Conservation (phyloP, 2,329 filamentous ascomycete species). For the Botrytis deweyae region DNA sequence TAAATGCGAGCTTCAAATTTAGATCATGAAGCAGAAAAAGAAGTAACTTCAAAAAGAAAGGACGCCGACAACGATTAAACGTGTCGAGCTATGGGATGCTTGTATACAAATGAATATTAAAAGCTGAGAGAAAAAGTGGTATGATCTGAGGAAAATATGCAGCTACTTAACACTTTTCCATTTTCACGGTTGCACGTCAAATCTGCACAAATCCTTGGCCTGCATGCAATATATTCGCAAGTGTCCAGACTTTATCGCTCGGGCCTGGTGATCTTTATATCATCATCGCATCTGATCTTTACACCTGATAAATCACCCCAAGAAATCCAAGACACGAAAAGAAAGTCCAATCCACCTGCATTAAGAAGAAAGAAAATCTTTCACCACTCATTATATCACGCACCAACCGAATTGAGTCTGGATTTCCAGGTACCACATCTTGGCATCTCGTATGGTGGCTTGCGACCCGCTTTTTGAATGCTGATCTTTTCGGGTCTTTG, state of each 20-base stretch:
- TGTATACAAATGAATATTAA: not conserved
- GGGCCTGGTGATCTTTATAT: not conserved
- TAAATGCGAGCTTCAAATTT: not conserved
- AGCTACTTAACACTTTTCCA: slow-evolving; percentile 1
- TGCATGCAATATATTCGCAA: slow-evolving; percentile 1
- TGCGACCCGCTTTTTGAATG: not conserved
- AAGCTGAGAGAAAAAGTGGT: not conserved
- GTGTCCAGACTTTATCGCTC: not conserved
- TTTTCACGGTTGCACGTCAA: not conserved
- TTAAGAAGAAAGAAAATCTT: not conserved
- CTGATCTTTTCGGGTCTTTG: slow-evolving; percentile 1
- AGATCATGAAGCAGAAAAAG: not conserved
- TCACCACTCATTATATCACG: not conserved
- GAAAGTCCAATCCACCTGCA: not conserved
- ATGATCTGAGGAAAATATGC: not conserved
- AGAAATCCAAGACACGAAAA: not conserved
- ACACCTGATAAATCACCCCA: not conserved
- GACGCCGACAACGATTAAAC: slow-evolving; percentile 16
- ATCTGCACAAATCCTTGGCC: not conserved
- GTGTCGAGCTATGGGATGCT: slow-evolving; percentile 1
- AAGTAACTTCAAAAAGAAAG: not conserved
- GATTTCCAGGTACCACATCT: not conserved
- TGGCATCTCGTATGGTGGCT: not conserved
- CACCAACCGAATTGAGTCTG: not conserved
- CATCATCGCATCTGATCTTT: not conserved